Percentiles rank a stretch among this genome's conserved stretches.
phyloP scores from a whole-genome alignment of 768 basidiomycete genomes.

The Nidula microcarpa region DNA sequence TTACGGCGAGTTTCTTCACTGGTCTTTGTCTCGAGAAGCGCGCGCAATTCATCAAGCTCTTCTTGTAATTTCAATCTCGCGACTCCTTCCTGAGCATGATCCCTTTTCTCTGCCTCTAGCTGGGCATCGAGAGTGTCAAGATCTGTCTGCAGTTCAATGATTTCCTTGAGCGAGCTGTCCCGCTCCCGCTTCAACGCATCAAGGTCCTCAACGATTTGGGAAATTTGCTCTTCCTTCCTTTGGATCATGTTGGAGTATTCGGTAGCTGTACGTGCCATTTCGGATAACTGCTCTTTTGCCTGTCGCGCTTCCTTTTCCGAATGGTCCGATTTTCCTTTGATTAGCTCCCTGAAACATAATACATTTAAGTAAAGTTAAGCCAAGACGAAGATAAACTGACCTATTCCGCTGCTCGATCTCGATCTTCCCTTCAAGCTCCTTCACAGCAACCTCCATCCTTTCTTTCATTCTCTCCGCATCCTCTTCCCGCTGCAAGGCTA shows the following conservation, averaged over 20 bases:
- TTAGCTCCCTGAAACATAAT: constrained; percentile 47
- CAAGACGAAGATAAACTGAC: constrained; percentile 36
- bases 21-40: constrained; percentile 79
- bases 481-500: constrained; percentile 75
- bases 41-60: constrained; percentile 84
- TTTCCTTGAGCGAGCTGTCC: constrained; percentile 50
- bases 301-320: constrained; percentile 70
- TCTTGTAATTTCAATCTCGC: constrained; percentile 64
- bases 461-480: constrained; percentile 74
- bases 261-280: constrained; percentile 71
- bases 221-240: constrained; percentile 73
- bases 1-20: constrained; percentile 81
- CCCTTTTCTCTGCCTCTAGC: constrained; percentile 54
- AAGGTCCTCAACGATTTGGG: constrained; percentile 49
- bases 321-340: constrained; percentile 54
- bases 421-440: constrained; percentile 72
- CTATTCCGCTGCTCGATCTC: constrained; percentile 57
- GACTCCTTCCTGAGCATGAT: constrained; percentile 38
- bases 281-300: constrained; percentile 71
- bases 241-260: constrained; percentile 76
- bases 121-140: constrained; percentile 65
- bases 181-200: constrained; percentile 53
- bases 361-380: background rate
- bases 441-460: constrained; percentile 58
- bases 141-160: constrained; percentile 65